phyloP scores from a whole-genome alignment of 805 yeast species.

The Huiozyma sinensis region DNA sequence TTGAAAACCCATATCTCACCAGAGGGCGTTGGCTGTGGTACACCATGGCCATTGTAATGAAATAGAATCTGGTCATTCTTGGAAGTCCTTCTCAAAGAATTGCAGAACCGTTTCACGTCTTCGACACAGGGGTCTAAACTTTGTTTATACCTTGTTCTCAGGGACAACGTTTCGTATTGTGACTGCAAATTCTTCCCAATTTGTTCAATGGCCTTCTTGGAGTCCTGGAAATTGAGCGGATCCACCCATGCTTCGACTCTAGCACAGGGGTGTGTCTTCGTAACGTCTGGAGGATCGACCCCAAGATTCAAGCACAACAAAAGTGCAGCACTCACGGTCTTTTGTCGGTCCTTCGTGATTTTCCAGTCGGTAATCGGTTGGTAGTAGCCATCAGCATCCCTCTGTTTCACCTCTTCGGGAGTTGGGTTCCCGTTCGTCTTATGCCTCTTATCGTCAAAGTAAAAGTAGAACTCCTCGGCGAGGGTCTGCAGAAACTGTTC shows the following conservation, averaged over 20 bases:
- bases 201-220: constrained; percentile 82
- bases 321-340: constrained; percentile 87
- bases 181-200: constrained; percentile 81
- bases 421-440: constrained; percentile 80
- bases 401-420: constrained; percentile 39
- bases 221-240: constrained; percentile 69
- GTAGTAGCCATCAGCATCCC: constrained; percentile 37
- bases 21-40: constrained; percentile 89
- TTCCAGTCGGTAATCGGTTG: constrained; percentile 87
- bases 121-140: constrained; percentile 91
- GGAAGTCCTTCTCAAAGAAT: constrained; percentile 77
- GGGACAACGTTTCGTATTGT: constrained; percentile 81
- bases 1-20: constrained; percentile 99
- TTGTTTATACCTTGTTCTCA: constrained; percentile 83
- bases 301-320: constrained; percentile 86
- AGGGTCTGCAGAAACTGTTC: constrained; percentile 45
- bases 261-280: constrained; percentile 89
- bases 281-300: constrained; percentile 94
- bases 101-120: constrained; percentile 85
- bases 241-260: constrained; percentile 89
- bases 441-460: constrained; percentile 87
- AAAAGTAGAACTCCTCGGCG: constrained; percentile 63
- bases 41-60: constrained; percentile 98
- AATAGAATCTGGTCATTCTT: constrained; percentile 88
- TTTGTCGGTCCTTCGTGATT: constrained; percentile 76